Base-by-base conservation (phyloP, 768 basidiomycete species). In the Pleurotus pulmonarius region DNA sequence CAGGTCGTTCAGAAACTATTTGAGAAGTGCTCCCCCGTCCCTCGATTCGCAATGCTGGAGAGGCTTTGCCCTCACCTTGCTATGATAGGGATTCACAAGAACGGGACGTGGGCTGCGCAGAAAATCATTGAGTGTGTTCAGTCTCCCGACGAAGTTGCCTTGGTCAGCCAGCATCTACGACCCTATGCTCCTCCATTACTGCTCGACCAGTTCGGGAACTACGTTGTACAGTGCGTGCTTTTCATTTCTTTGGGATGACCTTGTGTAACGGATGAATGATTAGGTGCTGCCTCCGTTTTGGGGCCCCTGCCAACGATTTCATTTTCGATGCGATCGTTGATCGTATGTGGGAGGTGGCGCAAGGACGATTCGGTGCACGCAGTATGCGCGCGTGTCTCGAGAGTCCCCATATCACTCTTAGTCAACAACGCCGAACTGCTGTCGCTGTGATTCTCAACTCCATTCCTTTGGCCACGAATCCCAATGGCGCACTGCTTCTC, bases 21-120 rank as follows among this genome's bases (percentile, higher is more conserved):
- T 64, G 96, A 98, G 71, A 87, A 83, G 65, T 93, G 92, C 67
- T 90, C 92, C 12, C 71, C 85, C 39, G 73, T 65, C 3, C 87
- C 94, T 26, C 80, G 94, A 62, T 82, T 92, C 60, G 86, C 87
- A 13, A 95, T 99, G 91, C 77, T 99, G 55, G 95, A 98, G 64
- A 87, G 95, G 48, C 88, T 98, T 59, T 83, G 86, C 3, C 97
- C 97, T 47, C 90, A 96, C 68, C 77, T 99, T 40, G 96, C 96
- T 20, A 92, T 92, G 85, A 97, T 98, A 61, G 97, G 97, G 24
- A 94, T 96, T 56, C 97, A 99, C 79, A 98, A 98, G 78, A 98
- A 99, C 62, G 97, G 97, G 25, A 99, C 97, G 0, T 98, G 97
- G 97, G 96, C 96, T 2, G 95, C 95, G 3, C 97, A 99, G 73